Base-by-base conservation (phyloP, 768 basidiomycete genomes). In the Kwoniella bestiolae region DNA sequence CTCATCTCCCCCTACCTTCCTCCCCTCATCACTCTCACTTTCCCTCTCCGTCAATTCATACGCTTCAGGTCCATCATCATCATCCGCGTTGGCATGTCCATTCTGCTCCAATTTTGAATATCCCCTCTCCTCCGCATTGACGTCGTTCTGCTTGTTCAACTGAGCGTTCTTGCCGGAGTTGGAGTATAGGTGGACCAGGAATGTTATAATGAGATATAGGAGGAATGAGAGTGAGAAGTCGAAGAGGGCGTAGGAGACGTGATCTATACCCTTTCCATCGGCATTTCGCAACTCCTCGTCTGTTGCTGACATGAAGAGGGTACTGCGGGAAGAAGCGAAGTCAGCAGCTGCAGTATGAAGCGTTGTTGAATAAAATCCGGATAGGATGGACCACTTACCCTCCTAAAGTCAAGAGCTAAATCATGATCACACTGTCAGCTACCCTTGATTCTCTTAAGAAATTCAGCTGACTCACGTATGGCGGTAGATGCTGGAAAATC, bases 251-350 rank as follows among this genome's bases (percentile, higher is more conserved):
- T 94, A 95, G 0, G 93, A 93, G 63, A 94, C 92, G 73, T 93
- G 91, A 78, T 95, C 94, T 87, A 95, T 91, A 46, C 86, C 89
- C 21, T 82, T 64, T 12, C 86, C 86, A 68, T 91, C 84, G 3
- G 89, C 86, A 66, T 85, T 90, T 26, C 85, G 73, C 29, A 95
- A 82, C 79, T 95, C 91, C 82, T 97, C 94, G 77, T 97, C 92
- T 0, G 94, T 96, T 0, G 89, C 94, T 14, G 90, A 90, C 87
- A 95, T 92, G 84, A 97, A 96, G 18, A 92, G 81, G 2, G 93
- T 80, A 5, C 91, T 90, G 62, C 1, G 23, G 44, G 6, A 50
- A 38, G 18, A 9, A n/a, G 16, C n/a, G 59, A 38, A 60, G 63
- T 50, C n/a, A 58, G 38, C 38, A 18, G 18, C n/a, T 34, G 29